A percentile compares a stretch with the other conserved stretches of the same genome.
phyloP scores from a whole-genome alignment of 345 rosid species.

The Bretschneidera sinensis region DNA sequence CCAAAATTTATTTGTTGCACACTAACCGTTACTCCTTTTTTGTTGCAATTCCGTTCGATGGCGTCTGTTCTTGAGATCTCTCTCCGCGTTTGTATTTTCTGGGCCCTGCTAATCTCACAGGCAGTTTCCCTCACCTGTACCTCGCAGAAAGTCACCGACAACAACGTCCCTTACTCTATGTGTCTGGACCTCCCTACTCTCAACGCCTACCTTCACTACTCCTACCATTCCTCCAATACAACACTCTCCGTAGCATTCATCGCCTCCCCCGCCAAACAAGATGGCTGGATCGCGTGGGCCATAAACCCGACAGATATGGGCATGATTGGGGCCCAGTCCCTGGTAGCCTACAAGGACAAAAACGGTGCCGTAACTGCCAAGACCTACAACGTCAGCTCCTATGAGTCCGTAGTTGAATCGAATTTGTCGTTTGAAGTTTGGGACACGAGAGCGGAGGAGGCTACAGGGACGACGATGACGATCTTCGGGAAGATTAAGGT shows the following conservation, averaged over 20 bases:
- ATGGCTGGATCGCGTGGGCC: conserved; percentile 78
- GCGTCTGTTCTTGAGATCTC: conserved; percentile 12
- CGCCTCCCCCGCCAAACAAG: conserved; percentile 45
- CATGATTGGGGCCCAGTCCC: conserved; percentile 68
- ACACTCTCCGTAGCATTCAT: conserved; percentile 65
- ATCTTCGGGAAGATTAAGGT: conserved; percentile 61
- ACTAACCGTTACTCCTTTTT: conserved; percentile 2
- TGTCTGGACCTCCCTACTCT: conserved; percentile 73
- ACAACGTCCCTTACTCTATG: conserved; percentile 39
- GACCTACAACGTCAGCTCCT: conserved; percentile 39
- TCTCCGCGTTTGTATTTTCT: conserved; percentile 14
- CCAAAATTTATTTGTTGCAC: no score
- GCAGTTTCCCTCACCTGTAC: conserved; percentile 52
- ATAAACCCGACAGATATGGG: conserved; percentile 61
- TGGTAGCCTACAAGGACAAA: conserved; percentile 44
- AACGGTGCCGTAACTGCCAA: conserved; percentile 29
- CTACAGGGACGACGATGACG: conserved; percentile 32
- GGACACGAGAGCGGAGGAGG: conserved; percentile 56
- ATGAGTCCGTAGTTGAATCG: conserved; percentile 19
- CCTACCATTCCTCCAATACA: conserved; percentile 51
- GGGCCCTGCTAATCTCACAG: conserved; percentile 31
- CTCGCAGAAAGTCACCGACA: conserved; percentile 42
- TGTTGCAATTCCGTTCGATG: not conserved
- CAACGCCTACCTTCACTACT: conserved; percentile 63
- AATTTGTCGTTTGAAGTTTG: conserved; percentile 60